Evolutionary conservation across 371 early-diverging fungal genomes (phyloP).

Genomic region (Conidiobolus incongruus): DNA sequence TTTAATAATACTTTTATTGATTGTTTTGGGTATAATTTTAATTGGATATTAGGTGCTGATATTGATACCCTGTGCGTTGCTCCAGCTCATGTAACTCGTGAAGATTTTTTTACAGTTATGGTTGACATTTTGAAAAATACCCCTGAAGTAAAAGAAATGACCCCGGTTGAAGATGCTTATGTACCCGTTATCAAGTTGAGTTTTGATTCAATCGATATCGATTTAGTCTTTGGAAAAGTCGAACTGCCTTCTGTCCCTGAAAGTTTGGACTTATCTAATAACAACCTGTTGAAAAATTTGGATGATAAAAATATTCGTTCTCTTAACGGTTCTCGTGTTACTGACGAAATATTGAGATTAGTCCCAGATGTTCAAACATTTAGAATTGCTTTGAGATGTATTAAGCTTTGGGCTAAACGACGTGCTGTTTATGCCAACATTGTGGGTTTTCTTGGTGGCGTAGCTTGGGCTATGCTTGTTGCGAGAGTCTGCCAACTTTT

Average conservation of each 20-base stretch:
- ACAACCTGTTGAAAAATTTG: conserved; percentile 64
- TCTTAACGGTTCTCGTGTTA: conserved; percentile 95
- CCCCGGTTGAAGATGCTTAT: conserved; percentile 81
- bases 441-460: conserved; percentile 98
- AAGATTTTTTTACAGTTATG: conserved; percentile 91
- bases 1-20: background rate
- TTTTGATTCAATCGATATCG: conserved; percentile 84
- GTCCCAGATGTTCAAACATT: conserved; percentile 87
- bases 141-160: conserved; percentile 75
- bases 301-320: conserved; percentile 88
- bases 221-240: conserved; percentile 88
- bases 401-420: conserved; percentile 97
- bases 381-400: conserved; percentile 77
- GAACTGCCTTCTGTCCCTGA: conserved; percentile 56
- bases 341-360: conserved; percentile 89
- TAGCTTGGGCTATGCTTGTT: conserved; percentile 98
- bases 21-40: background rate
- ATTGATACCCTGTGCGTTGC: conserved; percentile 98
- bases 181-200: conserved; percentile 96
- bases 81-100: conserved; percentile 80
- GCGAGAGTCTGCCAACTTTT: conserved; percentile 96
- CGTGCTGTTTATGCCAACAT: conserved; percentile 91
- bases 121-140: conserved; percentile 57
- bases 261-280: conserved; percentile 68
- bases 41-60: conserved; percentile 56